Conservation (phyloP, 1,284 basidiomycete species). For the Ustilago hordei region DNA sequence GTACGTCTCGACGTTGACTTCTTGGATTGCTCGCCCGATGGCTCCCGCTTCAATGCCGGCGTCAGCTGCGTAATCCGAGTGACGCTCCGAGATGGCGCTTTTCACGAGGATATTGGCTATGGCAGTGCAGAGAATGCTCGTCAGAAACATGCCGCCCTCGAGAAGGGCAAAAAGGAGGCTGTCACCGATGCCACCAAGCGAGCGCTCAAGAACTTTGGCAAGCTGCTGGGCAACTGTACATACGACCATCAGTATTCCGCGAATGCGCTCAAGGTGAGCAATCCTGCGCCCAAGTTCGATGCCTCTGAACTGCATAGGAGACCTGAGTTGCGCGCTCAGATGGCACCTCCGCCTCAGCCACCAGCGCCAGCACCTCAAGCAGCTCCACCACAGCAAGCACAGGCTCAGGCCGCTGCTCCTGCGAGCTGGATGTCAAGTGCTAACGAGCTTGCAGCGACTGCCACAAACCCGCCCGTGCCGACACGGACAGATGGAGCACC, state of each 20-base stretch:
- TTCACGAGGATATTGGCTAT: conserved; percentile 84
- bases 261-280: conserved; percentile 78
- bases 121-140: conserved; percentile 86
- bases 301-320: conserved; percentile 51
- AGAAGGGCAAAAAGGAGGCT: conserved; percentile 99
- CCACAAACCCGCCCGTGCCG: neutral
- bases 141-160: conserved; percentile 85
- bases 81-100: conserved; percentile 86
- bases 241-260: conserved; percentile 91
- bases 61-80: conserved; percentile 88
- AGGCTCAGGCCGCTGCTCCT: conserved; percentile 2
- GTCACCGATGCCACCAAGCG: conserved; percentile 95
- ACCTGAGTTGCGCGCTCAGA: conserved; percentile 37
- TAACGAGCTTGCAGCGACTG: neutral
- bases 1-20: conserved; percentile 80
- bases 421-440: too few species aligned
- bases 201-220: conserved; percentile 90
- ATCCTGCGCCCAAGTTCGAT: conserved; percentile 53
- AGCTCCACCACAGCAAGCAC: neutral
- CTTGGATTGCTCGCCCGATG: conserved; percentile 73
- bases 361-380: conserved; percentile 2
- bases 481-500: conserved; percentile 5
- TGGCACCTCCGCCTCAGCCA: conserved; percentile 19
- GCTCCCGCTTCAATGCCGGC: conserved; percentile 78
- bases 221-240: conserved; percentile 89